phyloP scores from a whole-genome alignment of 208 protist genomes.

The Leishmania major region DNA sequence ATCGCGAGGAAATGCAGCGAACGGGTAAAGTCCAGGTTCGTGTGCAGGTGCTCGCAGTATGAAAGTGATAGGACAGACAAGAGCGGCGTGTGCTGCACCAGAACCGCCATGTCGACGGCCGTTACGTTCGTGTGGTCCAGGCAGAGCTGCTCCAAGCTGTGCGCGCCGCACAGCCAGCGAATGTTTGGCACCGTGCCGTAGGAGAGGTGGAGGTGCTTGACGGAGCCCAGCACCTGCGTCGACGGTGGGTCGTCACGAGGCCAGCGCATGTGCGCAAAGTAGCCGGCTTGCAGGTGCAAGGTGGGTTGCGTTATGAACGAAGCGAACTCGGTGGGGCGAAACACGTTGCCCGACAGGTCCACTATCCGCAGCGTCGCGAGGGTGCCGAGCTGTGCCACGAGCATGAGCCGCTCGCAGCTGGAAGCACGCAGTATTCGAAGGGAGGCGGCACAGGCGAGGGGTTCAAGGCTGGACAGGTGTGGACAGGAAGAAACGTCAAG shows the following conservation, averaged over 20 bases:
- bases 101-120: constrained; percentile 26
- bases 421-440: constrained; percentile 27
- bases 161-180: constrained; percentile 41
- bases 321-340: constrained; percentile 28
- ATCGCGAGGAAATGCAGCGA: constrained; percentile 24
- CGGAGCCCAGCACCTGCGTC: constrained; percentile 10
- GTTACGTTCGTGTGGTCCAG: constrained; percentile 53
- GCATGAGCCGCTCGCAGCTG: constrained; percentile 29
- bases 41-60: constrained; percentile 39
- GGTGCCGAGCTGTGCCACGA: constrained; percentile 23
- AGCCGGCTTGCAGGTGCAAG: constrained; percentile 8
- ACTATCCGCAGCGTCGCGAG: constrained; percentile 19
- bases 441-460: constrained; percentile 20
- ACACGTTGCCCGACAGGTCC: constrained; percentile 35
- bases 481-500: constrained; percentile 45
- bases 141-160: constrained; percentile 30
- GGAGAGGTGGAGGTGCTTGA: constrained; percentile 31
- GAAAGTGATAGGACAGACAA: constrained; percentile 38
- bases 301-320: constrained; percentile 12
- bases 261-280: constrained; percentile 28
- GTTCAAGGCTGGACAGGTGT: constrained; percentile 39
- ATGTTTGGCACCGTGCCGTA: constrained; percentile 26
- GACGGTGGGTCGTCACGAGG: constrained; percentile 23
- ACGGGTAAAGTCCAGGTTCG: constrained; percentile 39
- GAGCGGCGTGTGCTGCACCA: constrained; percentile 26